Conservation (phyloP, 768 basidiomycete genomes). For the Mycena albidolilacea region DNA sequence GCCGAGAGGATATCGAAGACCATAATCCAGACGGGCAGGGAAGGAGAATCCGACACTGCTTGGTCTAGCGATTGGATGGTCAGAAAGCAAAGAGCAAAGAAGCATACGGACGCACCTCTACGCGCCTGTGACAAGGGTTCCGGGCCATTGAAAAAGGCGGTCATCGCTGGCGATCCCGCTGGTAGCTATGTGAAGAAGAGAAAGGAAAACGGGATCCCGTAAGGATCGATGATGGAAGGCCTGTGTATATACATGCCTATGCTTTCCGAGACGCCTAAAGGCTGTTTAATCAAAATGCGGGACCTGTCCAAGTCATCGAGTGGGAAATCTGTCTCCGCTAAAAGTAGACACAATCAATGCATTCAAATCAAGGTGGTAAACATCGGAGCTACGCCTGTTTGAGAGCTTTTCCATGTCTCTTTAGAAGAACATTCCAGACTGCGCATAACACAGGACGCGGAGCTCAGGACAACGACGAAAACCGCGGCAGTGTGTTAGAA, state of each 20-base stretch:
- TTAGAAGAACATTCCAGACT: no score
- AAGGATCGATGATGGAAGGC: background rate
- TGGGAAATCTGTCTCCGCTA: background rate
- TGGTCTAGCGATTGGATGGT: background rate
- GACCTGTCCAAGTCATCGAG: background rate
- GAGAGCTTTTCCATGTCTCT: no score
- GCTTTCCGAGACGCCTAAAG: background rate
- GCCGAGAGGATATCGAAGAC: slow-evolving; percentile 25
- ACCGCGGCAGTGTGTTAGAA: no score
- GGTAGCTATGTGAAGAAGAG: background rate
- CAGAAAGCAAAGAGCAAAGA: no score
- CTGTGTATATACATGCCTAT: background rate
- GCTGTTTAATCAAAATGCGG: slow-evolving; percentile 1
- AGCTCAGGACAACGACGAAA: no score
- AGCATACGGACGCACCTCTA: background rate
- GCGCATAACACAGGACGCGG: no score
- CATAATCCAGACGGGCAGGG: slow-evolving; percentile 7
- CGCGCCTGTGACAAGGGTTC: background rate
- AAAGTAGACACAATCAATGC: slow-evolving; percentile 16
- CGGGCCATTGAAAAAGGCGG: background rate
- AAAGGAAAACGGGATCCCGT: background rate
- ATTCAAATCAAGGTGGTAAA: no score
- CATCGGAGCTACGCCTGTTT: no score
- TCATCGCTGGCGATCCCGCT: slow-evolving; percentile 6
- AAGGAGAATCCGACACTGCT: background rate